These are phyloP conservation scores for Raphanus sativus DNA, from an alignment of 345 rosid genomes.

Conservation along the genomic window DNA sequence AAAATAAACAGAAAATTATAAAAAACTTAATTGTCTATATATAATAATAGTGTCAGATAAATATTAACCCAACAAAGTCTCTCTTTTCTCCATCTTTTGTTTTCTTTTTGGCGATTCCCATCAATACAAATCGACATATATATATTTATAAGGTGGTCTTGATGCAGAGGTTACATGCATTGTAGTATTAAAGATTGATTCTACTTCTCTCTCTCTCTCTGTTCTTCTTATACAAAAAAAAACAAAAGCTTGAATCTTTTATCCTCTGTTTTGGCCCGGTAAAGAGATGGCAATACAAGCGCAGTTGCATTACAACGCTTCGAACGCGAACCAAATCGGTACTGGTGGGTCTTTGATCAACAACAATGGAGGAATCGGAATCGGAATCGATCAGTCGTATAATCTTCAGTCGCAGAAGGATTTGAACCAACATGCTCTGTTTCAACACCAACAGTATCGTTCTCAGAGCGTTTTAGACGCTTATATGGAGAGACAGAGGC, in stretches of 20 bases:
- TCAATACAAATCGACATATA: constrained; percentile 30
- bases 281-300: constrained; percentile 70
- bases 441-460: constrained; percentile 15
- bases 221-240: neutral
- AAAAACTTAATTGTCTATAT: constrained; percentile 3
- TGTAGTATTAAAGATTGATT: constrained; percentile 20
- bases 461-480: constrained; percentile 30
- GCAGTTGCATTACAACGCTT: constrained; percentile 47
- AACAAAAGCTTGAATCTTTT: constrained; percentile 11
- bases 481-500: constrained; percentile 52
- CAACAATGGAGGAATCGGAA: constrained; percentile 46
- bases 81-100: constrained; percentile 31
- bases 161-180: constrained; percentile 37
- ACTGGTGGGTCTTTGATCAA: constrained; percentile 38
- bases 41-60: constrained; percentile 23
- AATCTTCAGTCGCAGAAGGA: constrained; percentile 37
- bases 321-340: constrained; percentile 38
- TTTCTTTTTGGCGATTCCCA: constrained; percentile 20
- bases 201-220: neutral
- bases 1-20: neutral
- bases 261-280: constrained; percentile 11
- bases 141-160: constrained; percentile 5
- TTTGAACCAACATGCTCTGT: constrained; percentile 42
- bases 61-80: constrained; percentile 33
- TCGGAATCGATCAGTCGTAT: constrained; percentile 30